Evolutionary conservation across 1,284 basidiomycete genomes (phyloP).

Genomic region (Wallemia ichthyophaga): DNA sequence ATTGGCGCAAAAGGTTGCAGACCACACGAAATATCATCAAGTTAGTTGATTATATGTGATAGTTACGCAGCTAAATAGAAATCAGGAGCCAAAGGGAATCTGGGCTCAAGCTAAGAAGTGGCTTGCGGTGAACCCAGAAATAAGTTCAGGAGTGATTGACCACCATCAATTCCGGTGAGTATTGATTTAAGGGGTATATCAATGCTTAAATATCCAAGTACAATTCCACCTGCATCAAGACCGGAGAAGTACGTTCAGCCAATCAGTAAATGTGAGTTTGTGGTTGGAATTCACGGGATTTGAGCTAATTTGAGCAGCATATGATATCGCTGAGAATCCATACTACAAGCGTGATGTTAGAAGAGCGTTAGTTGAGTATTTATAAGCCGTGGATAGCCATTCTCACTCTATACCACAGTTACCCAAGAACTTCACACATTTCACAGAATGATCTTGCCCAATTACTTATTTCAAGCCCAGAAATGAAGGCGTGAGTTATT

Average conservation of each 20-base stretch:
- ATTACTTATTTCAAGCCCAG: background rate
- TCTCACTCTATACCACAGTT: background rate
- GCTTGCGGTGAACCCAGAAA: background rate
- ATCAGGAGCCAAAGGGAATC: background rate
- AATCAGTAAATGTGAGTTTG: slow-evolving; percentile 1
- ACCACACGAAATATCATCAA: background rate
- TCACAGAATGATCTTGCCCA: slow-evolving; percentile 1
- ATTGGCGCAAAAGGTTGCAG: background rate
- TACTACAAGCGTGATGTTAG: slow-evolving; percentile 1
- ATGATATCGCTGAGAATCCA: background rate
- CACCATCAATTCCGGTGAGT: background rate
- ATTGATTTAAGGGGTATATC: background rate
- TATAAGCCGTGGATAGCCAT: background rate
- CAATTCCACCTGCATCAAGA: background rate
- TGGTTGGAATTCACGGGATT: background rate
- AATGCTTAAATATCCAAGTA: background rate
- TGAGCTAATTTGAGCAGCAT: background rate
- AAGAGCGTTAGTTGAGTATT: background rate
- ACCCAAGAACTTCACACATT: background rate
- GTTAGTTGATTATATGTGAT: background rate
- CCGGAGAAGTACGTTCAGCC: background rate
- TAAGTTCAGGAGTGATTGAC: background rate
- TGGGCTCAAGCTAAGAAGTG: background rate
- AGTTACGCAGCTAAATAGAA: background rate
- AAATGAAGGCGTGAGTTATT: background rate